Base-by-base conservation (phyloP, 148 eudicot genomes). In the Amaranthus cruentus region DNA sequence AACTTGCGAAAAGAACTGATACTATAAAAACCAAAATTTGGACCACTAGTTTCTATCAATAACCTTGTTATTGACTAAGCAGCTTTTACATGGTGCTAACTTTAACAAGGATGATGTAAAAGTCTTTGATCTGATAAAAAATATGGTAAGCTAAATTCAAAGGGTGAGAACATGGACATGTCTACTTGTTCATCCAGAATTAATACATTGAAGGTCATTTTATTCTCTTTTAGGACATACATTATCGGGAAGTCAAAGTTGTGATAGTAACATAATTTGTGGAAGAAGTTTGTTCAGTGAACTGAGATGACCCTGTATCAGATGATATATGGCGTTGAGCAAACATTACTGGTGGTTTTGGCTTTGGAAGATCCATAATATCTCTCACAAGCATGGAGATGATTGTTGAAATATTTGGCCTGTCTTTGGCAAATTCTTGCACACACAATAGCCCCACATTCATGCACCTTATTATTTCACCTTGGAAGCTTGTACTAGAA, bases 401-500 rank as follows among this genome's bases (percentile, higher is more conserved):
- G 64, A 84, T 83, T 18, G 84, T 59, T 6, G 85, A 71, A 38
- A 85, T 79, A 57, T 76, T 73, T 13, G 91, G 91, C 50, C 91
- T 78, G 12, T 85, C 83, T 38, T 71, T 64, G 48, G 87, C 76
- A 50, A 65, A 71, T 75, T 87, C 79, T 71, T 89, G 93, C 3
- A 87, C 91, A 71, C 93, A 87, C 61, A 89, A 66, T 21, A 89
- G 79, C 9, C 79, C 94, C 4, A 87, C 73, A 13, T 78, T 79
- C 42, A 89, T 77, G 78, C 83, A 83, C 67, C 79, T 75, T 42
- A 78, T 15, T 3, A 84, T 77, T 62, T 82, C 85, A 9, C 8
- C 68, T 52, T 67, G 62, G 6, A 74, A 77, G 55, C 47, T 13
- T 11, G 78, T 28, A 55, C 50, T 55, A 3, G n/a, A 14, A 50